Conservation (phyloP, 2,329 filamentous ascomycete genomes). For the Fusarium praegraminearum region DNA sequence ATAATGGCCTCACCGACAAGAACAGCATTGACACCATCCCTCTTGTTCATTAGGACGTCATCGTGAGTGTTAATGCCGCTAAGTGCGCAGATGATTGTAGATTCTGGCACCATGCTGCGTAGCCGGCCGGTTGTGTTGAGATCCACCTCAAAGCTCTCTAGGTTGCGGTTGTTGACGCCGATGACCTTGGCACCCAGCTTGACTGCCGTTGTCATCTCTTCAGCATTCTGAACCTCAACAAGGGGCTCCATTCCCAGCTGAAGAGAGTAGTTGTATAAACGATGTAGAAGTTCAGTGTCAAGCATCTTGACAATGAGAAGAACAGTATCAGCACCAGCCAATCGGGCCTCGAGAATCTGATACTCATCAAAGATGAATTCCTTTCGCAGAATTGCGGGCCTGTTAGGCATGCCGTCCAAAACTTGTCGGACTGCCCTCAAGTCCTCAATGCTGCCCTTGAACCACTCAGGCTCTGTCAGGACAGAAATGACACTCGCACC, state of each 20-base stretch:
- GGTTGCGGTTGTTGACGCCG: slow-evolving; percentile 96
- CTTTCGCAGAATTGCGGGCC: slow-evolving; percentile 91
- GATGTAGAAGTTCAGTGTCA: slow-evolving; percentile 76
- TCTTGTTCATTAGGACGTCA: slow-evolving; percentile 88
- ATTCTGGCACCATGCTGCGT: slow-evolving; percentile 85
- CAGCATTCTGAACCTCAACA: slow-evolving; percentile 94
- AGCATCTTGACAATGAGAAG: slow-evolving; percentile 99
- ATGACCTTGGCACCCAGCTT: slow-evolving; percentile 90
- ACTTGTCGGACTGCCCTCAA: slow-evolving; percentile 87
- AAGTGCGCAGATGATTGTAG: slow-evolving; percentile 90
- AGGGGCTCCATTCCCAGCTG: slow-evolving; percentile 96
- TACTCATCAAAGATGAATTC: slow-evolving; percentile 99
- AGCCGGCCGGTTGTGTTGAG: slow-evolving; percentile 90
- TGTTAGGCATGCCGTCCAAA: slow-evolving; percentile 89
- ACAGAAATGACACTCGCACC: slow-evolving; percentile 98
- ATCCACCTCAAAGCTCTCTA: slow-evolving; percentile 97
- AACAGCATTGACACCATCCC: slow-evolving; percentile 90
- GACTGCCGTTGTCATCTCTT: slow-evolving; percentile 91
- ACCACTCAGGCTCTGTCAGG: slow-evolving; percentile 98
- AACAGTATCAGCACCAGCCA: slow-evolving; percentile 94
- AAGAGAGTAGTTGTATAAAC: slow-evolving; percentile 87
- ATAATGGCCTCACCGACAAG: slow-evolving; percentile 96
- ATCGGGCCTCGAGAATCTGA: slow-evolving; percentile 92
- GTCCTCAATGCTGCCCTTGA: slow-evolving; percentile 97
- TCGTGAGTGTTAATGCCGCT: slow-evolving; percentile 92